phyloP scores from a whole-genome alignment of 2,329 filamentous ascomycete genomes.

The Escovopsis weberi region DNA sequence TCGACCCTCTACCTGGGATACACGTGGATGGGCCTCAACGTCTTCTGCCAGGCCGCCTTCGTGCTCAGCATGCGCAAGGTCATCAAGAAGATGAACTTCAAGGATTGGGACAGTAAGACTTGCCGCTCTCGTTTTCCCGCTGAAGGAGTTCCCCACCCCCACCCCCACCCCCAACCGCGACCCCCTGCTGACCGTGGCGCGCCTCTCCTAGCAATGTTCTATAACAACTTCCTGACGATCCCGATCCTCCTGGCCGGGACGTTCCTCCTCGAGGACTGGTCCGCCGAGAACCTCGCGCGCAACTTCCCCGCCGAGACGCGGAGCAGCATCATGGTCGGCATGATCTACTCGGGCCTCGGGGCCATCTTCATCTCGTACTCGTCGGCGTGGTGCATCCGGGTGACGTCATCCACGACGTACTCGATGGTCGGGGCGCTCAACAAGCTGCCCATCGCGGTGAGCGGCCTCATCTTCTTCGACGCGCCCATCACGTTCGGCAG shows the following conservation, averaged over 20 bases:
- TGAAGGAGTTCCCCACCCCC: no score
- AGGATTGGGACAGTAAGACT: constrained; percentile 84
- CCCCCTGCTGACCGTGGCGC: no score
- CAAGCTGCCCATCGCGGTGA: constrained; percentile 91
- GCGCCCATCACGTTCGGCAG: constrained; percentile 86
- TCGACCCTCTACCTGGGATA: constrained; percentile 91
- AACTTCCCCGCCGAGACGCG: constrained; percentile 82
- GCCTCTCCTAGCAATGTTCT: constrained; percentile 75
- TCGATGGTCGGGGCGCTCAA: constrained; percentile 97
- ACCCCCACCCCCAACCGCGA: no score
- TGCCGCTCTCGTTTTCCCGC: no score
- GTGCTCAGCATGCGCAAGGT: constrained; percentile 91
- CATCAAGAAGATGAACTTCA: constrained; percentile 99
- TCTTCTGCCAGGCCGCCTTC: constrained; percentile 84
- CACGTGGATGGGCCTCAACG: constrained; percentile 96
- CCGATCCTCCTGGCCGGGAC: constrained; percentile 77
- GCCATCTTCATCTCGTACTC: constrained; percentile 99
- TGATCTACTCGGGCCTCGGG: constrained; percentile 85
- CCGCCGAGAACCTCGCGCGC: constrained; percentile 59
- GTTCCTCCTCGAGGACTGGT: constrained; percentile 84
- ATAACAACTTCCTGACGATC: constrained; percentile 97
- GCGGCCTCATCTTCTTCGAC: constrained; percentile 87
- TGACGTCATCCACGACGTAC: constrained; percentile 95
- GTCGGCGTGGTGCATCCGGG: constrained; percentile 95
- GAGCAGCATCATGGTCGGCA: constrained; percentile 68